Evolutionary conservation across 2,329 filamentous ascomycete genomes (phyloP), one percentile per base, ranked within the genome.

Genomic region (Sporothrix protearum): DNA sequence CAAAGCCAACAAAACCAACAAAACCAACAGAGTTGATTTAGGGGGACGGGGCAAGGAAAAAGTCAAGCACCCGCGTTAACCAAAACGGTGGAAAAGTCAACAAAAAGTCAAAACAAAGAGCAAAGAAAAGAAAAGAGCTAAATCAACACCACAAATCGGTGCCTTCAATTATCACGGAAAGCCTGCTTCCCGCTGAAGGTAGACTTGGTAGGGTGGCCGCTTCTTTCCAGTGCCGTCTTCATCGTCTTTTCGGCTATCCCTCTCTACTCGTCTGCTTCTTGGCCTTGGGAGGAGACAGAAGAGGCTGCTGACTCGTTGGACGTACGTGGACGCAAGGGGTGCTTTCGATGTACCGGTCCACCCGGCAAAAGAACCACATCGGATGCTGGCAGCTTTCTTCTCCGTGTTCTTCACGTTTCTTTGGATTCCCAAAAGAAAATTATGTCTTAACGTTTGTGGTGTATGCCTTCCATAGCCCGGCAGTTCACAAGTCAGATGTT

Each of bases 41-140:
- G 42, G 42, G 42, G 42, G 42, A 45, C 42, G 14, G 10, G 3
- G 16, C n/a, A 45, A 30, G 47, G 9, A 47, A 36, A 59, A 57
- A 59, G 12, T n/a, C 30, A 28, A 63, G 28, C 39, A 33, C 2
- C 42, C 6, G 22, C 22, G 6, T 42, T 45, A 64, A 45, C 42
- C 42, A 66, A 49, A 59, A 47, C 22, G 67, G 51, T 59, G 51
- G 49, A 9, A 69, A 69, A 30, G 51, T 69, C 67, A 69, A 69
- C 22, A 69, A 59, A 33, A 42, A 3, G 14, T 28, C n/a, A n/a
- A 45, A 47, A 19, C 45, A 64, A 7, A 12, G 33, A 55, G 49
- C 25, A 45, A 42, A 68, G 33, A 19, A 36, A 42, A 42, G 9
- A 28, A 39, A 55, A 47, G 33, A 14, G 22, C 25, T 8, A 67